Evolutionary conservation across 148 eudicot genomes (phyloP), one percentile per base, ranked within the genome.

Genomic region (Rhododendron ferrugineum): DNA sequence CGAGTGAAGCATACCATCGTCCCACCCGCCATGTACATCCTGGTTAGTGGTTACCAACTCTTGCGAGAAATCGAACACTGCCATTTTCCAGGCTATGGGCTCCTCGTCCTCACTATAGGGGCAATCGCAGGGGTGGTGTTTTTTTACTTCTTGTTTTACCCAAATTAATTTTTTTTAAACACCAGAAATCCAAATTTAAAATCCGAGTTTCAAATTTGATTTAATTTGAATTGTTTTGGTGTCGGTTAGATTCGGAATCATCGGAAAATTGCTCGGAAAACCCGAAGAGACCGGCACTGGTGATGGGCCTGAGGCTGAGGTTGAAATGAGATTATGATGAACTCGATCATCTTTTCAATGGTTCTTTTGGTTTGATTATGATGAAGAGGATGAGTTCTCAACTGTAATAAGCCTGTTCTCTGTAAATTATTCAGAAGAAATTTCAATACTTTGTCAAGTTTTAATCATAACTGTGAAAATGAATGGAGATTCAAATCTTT

Each of bases 191-290:
- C 3, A 2, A 50, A 50, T 50, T 2, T 2, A 50, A 13, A 50
- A 50, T 2, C 15, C 49, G 49, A 46, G 49, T 46, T 46, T 46
- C 49, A 7, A 2, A 46, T 46, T 46, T 46, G 1, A 34, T 7
- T 7, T 66, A 66, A 78, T 78, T 40, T 72, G 42, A 42, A 54
- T 5, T 56, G 14, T 9, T 23, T 85, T 79, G 82, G 42, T 22
- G 2, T 70, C 16, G 22, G 72, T 54, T 6, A 68, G 83, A 42
- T 64, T 37, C 80, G 64, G 92, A 83, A 22, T 79, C 84, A 76
- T 52, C 87, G 34, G 82, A 42, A 11, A 58, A 82, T 3, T 86
- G 77, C 42, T 82, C 82, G 8, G 87, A 64, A 2, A 72, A 49
- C 34, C 22, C 16, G 20, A 28, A 52, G 84, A 60, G 76, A 75